Evolutionary conservation across 1,139 yeast genomes (phyloP).

Genomic region (Kurtzmaniella quercitrusa): DNA sequence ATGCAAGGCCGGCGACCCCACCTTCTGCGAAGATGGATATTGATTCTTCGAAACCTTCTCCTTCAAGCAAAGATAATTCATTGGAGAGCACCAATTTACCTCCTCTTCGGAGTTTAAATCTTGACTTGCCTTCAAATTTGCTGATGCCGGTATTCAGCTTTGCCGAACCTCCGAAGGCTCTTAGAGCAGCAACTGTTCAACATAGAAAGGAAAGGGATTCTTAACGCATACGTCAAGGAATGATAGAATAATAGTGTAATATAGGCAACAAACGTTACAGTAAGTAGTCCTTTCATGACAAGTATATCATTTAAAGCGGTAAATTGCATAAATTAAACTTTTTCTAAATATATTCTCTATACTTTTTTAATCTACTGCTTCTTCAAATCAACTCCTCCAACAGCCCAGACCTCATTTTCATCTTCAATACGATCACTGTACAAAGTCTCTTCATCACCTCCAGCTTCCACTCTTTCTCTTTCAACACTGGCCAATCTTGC

Average conservation of each 20-base stretch:
- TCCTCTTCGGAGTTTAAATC: conserved; percentile 46
- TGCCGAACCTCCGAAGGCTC: conserved; percentile 6
- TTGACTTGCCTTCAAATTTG: conserved; percentile 44
- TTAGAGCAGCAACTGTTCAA: conserved; percentile 18
- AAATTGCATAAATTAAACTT: neutral
- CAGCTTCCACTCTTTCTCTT: conserved; percentile 81
- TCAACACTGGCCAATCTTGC: conserved; percentile 78
- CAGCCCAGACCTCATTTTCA: conserved; percentile 83
- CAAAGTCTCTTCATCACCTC: conserved; percentile 86
- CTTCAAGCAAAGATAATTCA: neutral
- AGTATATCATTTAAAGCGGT: neutral
- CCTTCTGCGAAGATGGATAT: conserved; percentile 3
- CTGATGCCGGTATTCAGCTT: conserved; percentile 19
- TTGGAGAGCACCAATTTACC: conserved; percentile 26
- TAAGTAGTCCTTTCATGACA: neutral
- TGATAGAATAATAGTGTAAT: conserved; percentile 1
- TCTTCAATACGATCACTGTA: conserved; percentile 85
- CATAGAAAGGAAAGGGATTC: conserved; percentile 11
- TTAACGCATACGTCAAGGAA: neutral
- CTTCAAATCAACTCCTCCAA: conserved; percentile 57
- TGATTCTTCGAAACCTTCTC: conserved; percentile 5
- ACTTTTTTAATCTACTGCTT: neutral
- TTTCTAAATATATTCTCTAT: neutral
- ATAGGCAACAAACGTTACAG: neutral
- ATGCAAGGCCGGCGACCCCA: conserved; percentile 2